Conservation (phyloP, 345 rosid genomes). For the Clausena lansium region DNA sequence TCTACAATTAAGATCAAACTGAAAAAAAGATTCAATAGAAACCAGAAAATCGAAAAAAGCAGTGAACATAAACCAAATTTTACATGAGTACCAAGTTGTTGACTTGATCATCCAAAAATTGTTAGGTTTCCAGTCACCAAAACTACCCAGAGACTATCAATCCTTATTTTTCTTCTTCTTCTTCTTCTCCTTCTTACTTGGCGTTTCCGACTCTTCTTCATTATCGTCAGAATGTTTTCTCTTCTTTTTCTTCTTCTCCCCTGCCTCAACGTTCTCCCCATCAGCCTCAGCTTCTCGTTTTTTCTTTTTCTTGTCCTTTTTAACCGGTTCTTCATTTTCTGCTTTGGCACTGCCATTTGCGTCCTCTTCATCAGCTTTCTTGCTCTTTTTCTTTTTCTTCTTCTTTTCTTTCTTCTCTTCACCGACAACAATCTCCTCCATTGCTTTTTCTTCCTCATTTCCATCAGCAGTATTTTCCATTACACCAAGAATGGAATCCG, state of each 20-base stretch:
- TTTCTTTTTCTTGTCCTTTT: conserved; percentile 56
- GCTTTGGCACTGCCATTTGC: conserved; percentile 34
- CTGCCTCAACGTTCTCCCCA: conserved; percentile 25
- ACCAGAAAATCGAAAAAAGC: not conserved
- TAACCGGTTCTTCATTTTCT: conserved; percentile 26
- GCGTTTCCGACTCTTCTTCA: conserved; percentile 26
- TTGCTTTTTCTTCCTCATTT: conserved; percentile 18
- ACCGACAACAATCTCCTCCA: conserved; percentile 20
- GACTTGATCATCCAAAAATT: conserved; percentile 8
- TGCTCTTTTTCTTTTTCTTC: conserved; percentile 42
- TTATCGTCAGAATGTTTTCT: conserved; percentile 40
- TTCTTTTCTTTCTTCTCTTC: conserved; percentile 47
- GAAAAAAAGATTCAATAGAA: not conserved
- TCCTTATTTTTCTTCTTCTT: conserved; percentile 27
- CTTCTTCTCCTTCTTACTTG: conserved; percentile 35
- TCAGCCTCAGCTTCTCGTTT: conserved; percentile 31
- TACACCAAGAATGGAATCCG: conserved; percentile 62
- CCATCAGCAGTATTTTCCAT: conserved; percentile 26
- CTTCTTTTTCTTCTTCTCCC: conserved; percentile 41
- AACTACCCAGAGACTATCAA: not conserved
- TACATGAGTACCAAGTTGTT: not conserved
- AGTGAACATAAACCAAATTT: not conserved
- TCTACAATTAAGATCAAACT: not conserved
- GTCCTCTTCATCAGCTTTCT: conserved; percentile 30
- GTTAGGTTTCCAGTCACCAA: not conserved